These are phyloP conservation scores for Puya raimondii DNA, from an alignment of 176 grass and related monocot species.

Conservation along the genomic window DNA sequence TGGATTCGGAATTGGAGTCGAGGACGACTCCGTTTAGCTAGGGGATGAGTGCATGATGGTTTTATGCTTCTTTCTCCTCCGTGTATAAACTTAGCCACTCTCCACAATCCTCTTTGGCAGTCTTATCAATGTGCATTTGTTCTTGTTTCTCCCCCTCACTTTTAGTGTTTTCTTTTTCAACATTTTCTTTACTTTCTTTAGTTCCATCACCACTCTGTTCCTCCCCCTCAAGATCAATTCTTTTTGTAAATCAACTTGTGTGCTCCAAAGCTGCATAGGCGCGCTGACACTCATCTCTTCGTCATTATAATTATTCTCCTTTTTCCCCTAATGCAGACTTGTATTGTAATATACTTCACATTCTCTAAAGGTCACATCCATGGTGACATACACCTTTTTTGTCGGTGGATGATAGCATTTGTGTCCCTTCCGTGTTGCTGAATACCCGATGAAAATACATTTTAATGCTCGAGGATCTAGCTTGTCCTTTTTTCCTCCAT, in stretches of 20 bases:
- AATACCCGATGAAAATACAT: conserved; percentile 9
- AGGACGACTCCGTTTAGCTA: no score
- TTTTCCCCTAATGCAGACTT: background rate
- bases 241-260: background rate
- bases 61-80: no score
- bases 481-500: background rate
- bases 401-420: background rate
- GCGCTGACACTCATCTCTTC: background rate
- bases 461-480: background rate
- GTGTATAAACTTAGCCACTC: no score
- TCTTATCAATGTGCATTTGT: no score
- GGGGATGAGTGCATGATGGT: no score
- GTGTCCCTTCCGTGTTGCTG: background rate
- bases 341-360: background rate
- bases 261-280: background rate
- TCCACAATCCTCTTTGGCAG: no score
- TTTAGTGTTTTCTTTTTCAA: no score
- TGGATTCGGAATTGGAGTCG: no score
- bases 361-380: conserved; percentile 9
- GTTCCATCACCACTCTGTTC: no score
- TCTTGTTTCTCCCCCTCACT: no score
- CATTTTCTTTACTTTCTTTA: no score
- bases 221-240: background rate
- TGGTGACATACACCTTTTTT: background rate
- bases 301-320: background rate